Evolutionary conservation across 2,329 filamentous ascomycete genomes (phyloP), one percentile per base, ranked within the genome.

Genomic region (Talaromyces sp.): DNA sequence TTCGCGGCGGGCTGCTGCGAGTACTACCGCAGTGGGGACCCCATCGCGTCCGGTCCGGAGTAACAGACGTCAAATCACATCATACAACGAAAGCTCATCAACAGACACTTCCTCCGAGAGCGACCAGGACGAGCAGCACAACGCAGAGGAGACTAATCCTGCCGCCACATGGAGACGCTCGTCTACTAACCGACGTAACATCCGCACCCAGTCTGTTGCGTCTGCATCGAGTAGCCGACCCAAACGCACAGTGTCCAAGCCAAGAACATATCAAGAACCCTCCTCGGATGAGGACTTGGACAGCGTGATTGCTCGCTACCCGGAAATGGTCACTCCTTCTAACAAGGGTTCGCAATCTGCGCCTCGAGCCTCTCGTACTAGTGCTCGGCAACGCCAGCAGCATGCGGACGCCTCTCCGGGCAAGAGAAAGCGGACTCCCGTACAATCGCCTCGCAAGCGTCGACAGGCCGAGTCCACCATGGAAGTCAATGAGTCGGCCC

Each of bases 401-500:
- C 66, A 64, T 36, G 31, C 54, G 3, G 62, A 59, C 13, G 27
- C 51, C 3, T 67, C 66, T 45, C 54, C 63, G n/a, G 62, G 68
- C 49, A 72, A 69, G 19, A 69, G 66, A 58, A 65, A 71, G 7
- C 71, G 70, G 49, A n/a, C 64, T 58, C 36, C 64, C 10, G 36
- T 36, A 13, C 63, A 31, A 53, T 70, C 53, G 45, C 68, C 58
- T 58, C 62, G 58, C 58, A 69, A 67, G 65, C 58, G 43, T 49
- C 67, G 53, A 45, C 61, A 56, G 51, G 56, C 27, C n/a, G 58
- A 61, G 11, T 34, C 22, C 38, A 68, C 72, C 3, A 58, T 56
- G 2, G 43, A 43, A 15, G 53, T 54, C 25, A 64, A 47, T 65
- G 71, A 79, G 6, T 70, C 77, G 4, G 83, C 86, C 58, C 85